Evolutionary conservation across 164 flowering plant species (phyloP), one percentile per base, ranked within the genome.

Genomic region (Sedum album): DNA sequence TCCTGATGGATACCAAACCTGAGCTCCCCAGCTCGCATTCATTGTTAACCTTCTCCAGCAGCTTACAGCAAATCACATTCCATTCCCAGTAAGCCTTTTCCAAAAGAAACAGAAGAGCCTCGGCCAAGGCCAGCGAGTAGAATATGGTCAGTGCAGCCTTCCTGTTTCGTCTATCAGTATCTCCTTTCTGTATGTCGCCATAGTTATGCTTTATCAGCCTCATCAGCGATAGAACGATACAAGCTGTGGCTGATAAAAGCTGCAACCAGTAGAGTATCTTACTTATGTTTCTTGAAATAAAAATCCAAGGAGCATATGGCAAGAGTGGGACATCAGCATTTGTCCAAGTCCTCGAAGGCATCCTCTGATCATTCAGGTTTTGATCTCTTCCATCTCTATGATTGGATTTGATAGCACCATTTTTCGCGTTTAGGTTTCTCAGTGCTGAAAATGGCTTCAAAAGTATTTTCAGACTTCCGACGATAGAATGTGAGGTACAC

Each of bases 41-140:
- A 0, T 68, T 71, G 68, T 76, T 84, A 60, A 94, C 97, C 71
- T 81, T 63, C 23, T 91, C 93, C 71, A 91, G 70, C 68, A 94
- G 66, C 60, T 77, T 86, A 15, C 81, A 66, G 70, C 53, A 77
- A 31, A 70, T 88, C 6, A 90, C 78, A 48, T 83, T 85, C 86
- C 86, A 89, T 42, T 91, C 97, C 93, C 96, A 91, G 62, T 91
- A 94, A 14, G 85, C 81, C 73, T 87, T 94, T 80, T 94, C 99
- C 73, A 81, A 28, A 31, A 94, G 80, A 73, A 91, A 94, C 75
- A 87, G 33, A 69, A 85, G 70, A 66, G 97, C 97, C 73, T 94
- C 99, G 1, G 97, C 87, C 64, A 90, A 73, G 6, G 96, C 97
- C 78, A 94, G 74, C 5, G 83, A 66, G 65, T 94, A 91, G 83